Evolutionary conservation across 2,329 filamentous ascomycete genomes (phyloP), one percentile per base, ranked within the genome.

Genomic region (Penicillium sp.): DNA sequence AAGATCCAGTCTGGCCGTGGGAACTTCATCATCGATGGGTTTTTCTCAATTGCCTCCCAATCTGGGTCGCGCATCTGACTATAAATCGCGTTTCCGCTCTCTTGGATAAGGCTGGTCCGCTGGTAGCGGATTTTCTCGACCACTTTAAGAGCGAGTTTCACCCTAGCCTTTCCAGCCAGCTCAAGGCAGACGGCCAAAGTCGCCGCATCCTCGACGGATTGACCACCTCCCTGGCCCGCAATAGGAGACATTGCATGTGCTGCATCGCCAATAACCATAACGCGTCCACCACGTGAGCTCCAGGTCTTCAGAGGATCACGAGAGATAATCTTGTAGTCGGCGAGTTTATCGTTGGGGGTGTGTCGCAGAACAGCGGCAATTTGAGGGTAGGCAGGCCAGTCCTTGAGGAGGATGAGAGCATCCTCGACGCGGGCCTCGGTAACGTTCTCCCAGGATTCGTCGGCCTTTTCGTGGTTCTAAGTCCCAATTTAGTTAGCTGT

Each of bases 1-100:
- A 61, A 47, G 35, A 59, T 53, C 59, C 59, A 61, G 2, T 42
- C 44, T 4, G 53, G 58, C 26, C 47, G 47, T 18, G 59, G 56
- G 18, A 53, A 53, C 34, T 38, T 27, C 6, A 58, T 38, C 27
- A 50, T 36, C 8, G 27, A 30, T n/a, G 55, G 57, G 23, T 60
- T 50, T 26, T 55, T 60, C 26, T 43, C 53, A 13, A 57, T 42
- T 2, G 30, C 27, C 36, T 59, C 53, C 42, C 55, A 57, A 27
- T 59, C 57, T 14, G 43, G 45, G 30, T 41, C 35, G 7, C 35
- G 47, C 39, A 51, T 43, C 16, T 42, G 38, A 7, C 18, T 23
- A 26, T 51, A 43, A 18, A 51, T 43, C 6, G 47, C 18, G 16
- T 42, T 43, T 2, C 47, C 39, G 27, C 47, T 36, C 30, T 43